These are phyloP conservation scores for Pugionium cornutum DNA, from an alignment of 345 rosid genomes.

Conservation along the genomic window DNA sequence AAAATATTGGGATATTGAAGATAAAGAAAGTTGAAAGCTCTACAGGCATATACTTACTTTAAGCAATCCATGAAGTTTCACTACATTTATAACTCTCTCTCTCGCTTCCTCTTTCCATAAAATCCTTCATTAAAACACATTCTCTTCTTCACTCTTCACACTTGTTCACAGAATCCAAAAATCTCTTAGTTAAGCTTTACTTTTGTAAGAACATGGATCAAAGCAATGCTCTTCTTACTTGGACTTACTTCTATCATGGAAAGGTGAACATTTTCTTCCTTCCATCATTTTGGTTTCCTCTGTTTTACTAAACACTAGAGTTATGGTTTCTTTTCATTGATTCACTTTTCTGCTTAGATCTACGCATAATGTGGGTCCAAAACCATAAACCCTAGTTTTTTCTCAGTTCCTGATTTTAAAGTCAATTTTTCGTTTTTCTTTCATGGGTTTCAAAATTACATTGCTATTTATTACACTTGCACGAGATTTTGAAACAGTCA, in stretches of 20 bases:
- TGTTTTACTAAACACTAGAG: not conserved
- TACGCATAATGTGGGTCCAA: slow-evolving; percentile 27
- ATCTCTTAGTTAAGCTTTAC: not conserved
- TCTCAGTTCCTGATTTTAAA: not conserved
- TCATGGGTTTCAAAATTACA: slow-evolving; percentile 6
- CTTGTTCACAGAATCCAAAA: not conserved
- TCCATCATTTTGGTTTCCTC: slow-evolving; percentile 10
- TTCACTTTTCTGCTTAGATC: slow-evolving; percentile 24
- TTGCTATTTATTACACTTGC: not conserved
- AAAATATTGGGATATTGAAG: slow-evolving; percentile 29
- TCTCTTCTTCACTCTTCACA: slow-evolving; percentile 13
- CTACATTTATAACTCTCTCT: slow-evolving; percentile 20
- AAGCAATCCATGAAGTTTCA: slow-evolving; percentile 32
- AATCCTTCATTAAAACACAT: slow-evolving; percentile 27
- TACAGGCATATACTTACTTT: slow-evolving; percentile 28
- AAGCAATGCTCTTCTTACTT: slow-evolving; percentile 53
- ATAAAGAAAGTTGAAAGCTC: slow-evolving; percentile 35
- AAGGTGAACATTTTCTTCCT: slow-evolving; percentile 49
- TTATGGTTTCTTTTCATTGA: slow-evolving; percentile 8
- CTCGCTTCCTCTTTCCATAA: not conserved
- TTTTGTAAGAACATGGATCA: slow-evolving; percentile 58
- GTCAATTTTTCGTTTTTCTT: not conserved
- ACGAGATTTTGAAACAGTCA: not conserved
- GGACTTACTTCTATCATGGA: slow-evolving; percentile 69
- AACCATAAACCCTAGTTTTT: not conserved